phyloP scores from a whole-genome alignment of 805 yeast species.

The Candida oleophila region DNA sequence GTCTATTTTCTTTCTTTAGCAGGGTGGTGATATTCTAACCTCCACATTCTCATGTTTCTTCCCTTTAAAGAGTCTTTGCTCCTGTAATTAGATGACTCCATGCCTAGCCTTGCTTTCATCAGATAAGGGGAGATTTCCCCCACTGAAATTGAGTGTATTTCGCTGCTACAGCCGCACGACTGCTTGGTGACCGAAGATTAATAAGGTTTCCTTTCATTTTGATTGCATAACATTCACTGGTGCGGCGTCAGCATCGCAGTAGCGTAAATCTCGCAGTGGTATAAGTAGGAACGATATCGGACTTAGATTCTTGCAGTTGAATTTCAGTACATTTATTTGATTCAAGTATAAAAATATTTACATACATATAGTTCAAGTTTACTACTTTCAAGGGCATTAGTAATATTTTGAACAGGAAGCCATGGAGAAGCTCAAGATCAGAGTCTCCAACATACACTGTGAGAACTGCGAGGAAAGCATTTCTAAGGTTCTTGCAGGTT shows the following conservation, averaged over 20 bases:
- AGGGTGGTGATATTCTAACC: too few relatives aligned
- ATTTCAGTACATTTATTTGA: too few relatives aligned
- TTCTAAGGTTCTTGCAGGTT: slow-evolving; percentile 20
- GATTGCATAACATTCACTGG: background rate
- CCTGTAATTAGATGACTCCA: too few relatives aligned
- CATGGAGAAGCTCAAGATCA: slow-evolving; percentile 22
- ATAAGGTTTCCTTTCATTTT: background rate
- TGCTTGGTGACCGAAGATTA: too few relatives aligned
- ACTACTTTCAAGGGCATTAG: too few relatives aligned
- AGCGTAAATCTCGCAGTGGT: slow-evolving; percentile 5
- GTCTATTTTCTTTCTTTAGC: slow-evolving; percentile 15
- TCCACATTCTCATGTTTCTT: too few relatives aligned
- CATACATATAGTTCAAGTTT: too few relatives aligned
- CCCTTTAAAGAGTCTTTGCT: too few relatives aligned
- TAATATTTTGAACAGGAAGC: background rate
- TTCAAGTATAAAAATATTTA: too few relatives aligned
- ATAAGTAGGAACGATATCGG: background rate
- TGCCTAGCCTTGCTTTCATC: too few relatives aligned
- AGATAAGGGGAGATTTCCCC: too few relatives aligned
- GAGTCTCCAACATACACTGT: slow-evolving; percentile 54
- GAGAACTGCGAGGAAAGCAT: slow-evolving; percentile 47
- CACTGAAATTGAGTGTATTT: background rate
- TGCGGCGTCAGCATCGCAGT: background rate
- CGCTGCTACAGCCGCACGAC: background rate
- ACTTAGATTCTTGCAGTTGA: background rate